Base-by-base conservation (phyloP, 75 land plant species). In the Ceratopteris richardii region DNA sequence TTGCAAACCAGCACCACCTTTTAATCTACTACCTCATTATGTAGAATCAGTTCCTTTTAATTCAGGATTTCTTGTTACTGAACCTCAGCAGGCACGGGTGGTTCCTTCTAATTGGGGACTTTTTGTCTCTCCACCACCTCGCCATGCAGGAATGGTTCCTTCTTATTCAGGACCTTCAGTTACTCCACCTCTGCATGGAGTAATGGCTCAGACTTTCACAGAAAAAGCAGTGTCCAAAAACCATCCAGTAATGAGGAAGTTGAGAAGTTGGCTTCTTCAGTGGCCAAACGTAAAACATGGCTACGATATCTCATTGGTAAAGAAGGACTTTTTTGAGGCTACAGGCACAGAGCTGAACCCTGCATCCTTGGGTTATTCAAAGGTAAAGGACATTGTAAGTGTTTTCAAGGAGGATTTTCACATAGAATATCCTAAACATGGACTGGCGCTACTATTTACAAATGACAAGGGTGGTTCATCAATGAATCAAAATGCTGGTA, bases 251-350 rank as follows among this genome's bases (percentile, higher is more conserved):
- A 20, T 54, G 26, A 24, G 23, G 31, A 30, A 24, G 56, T 23
- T 54, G 25, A 54, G 26, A 23, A 17, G 5, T 2, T 54, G 56
- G 56, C 56, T 54, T 27, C 18, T 27, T 54, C n/a, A 27, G 24
- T 14, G 11, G n/a, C 29, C 31, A 3, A 54, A 16, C 31, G 2
- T 30, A 14, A 54, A 54, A 3, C 18, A 19, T 4, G 56, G 56
- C 2, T 54, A 54, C 23, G 56, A 54, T 22, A 4, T 54, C n/a
- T 54, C 56, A 9, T 54, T 54, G 56, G 23, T 54, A 54, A 54
- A 30, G 56, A 54, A 16, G 31, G 56, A 54, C 26, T 54, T 54
- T 24, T 17, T 30, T 19, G 10, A 23, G 29, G 56, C 2, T 2
- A 27, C 31, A 20, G 56, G 56, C 31, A 10, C 23, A 2, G 24